phyloP scores from a whole-genome alignment of 305 asterid genomes.

The Solanum chacoense region DNA sequence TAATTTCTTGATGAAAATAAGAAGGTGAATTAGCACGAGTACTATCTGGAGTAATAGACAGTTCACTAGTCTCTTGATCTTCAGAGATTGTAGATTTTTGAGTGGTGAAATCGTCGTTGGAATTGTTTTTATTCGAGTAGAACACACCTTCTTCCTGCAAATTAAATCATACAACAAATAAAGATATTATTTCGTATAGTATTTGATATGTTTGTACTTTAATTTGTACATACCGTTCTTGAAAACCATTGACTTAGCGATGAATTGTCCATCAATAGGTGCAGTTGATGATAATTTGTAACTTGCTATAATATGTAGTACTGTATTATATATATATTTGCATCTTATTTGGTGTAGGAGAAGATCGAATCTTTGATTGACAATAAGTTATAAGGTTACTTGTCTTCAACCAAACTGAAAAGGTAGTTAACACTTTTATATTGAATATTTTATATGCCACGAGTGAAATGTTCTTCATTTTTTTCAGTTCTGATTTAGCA shows the following conservation, averaged over 20 bases:
- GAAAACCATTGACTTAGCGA: background rate
- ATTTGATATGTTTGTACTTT: background rate
- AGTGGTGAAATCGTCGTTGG: background rate
- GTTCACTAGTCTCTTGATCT: background rate
- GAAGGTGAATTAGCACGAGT: background rate
- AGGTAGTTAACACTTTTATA: background rate
- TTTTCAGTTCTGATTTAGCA: background rate
- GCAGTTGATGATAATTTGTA: background rate
- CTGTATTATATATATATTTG: background rate
- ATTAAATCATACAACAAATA: background rate
- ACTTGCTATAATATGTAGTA: background rate
- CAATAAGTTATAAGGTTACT: background rate
- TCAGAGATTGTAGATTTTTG: background rate
- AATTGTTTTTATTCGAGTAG: background rate
- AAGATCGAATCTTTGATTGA: background rate
- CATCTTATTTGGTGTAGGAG: background rate
- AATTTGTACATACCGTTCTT: background rate
- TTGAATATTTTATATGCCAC: background rate
- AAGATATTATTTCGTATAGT: background rate
- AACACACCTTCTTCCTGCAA: background rate
- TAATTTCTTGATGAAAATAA: background rate
- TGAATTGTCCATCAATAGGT: background rate
- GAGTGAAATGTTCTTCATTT: background rate
- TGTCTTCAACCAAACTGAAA: background rate
- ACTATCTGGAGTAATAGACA: background rate